Evolutionary conservation across 2,329 filamentous ascomycete species (phyloP), one percentile per base, ranked within the genome.

Genomic region (Aspergillus chevalieri): DNA sequence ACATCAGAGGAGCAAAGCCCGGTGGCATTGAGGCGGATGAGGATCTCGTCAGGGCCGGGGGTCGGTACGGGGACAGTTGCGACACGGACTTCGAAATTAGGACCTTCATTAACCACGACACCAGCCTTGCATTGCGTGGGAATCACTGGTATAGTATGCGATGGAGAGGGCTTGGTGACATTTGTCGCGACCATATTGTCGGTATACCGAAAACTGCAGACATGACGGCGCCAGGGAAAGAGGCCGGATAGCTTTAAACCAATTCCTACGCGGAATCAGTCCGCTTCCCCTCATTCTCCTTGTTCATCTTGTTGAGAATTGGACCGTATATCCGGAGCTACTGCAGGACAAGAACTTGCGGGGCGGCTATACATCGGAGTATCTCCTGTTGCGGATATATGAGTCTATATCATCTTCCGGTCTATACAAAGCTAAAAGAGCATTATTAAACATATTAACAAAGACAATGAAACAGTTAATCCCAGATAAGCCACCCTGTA

Each of bases 1-100:
- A 83, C 64, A 56, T 83, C 80, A 30, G 72, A 75, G 52, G 77
- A 74, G 66, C 80, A 83, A 44, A 83, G 70, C 0, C 80, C 80
- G 1, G 79, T 83, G 22, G 72, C 72, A 50, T 82, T 83, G 47
- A 83, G 69, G 47, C 74, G 76, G 58, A 83, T 71, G 8, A 83
- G 70, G 19, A 83, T 65, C 51, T 83, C 79, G 45, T 80, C 70
- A 6, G 75, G 74, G 10, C 74, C 76, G 48, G 74, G 73, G 46
- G 74, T 69, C 4, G 76, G 76, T 0, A 79, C 74, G 15, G 72
- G 69, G 1, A 79, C 74, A 49, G 68, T 67, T 56, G 75, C 68
- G 7, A 79, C 70, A 50, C 76, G 72, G 26, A 78, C 63, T 5
- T 58, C 60, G 53, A 78, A 79, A 49, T 77, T 61, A 0, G 76